A percentile compares a stretch with the other conserved stretches of the same genome.
Evolutionary conservation across 345 rosid species (phyloP).

Genomic region (Jatropha curcas): DNA sequence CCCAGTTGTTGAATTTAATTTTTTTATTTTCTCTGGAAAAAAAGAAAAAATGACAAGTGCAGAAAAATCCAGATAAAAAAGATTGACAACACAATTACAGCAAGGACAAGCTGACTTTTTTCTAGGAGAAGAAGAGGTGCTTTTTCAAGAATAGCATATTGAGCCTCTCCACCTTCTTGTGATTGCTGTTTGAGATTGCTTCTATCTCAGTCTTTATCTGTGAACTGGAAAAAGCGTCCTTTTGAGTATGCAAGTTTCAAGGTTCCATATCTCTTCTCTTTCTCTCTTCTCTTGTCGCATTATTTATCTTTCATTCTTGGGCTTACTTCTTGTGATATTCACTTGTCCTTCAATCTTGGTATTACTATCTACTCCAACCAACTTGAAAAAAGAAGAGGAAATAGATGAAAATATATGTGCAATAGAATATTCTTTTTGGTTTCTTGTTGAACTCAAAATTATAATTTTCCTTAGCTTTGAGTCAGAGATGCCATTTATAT

Average conservation of each 20-base stretch:
- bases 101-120: slow-evolving; percentile 51
- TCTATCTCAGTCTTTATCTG: slow-evolving; percentile 37
- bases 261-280: slow-evolving; percentile 22
- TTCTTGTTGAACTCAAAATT: background rate
- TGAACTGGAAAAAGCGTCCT: slow-evolving; percentile 45
- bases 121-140: slow-evolving; percentile 48
- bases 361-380: background rate
- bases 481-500: background rate
- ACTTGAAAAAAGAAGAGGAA: background rate
- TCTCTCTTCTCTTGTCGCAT: too few species aligned
- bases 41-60: slow-evolving; percentile 40
- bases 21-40: background rate
- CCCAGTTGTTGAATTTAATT: background rate
- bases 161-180: slow-evolving; percentile 47
- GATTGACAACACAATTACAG: slow-evolving; percentile 39
- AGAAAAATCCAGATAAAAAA: slow-evolving; percentile 50
- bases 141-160: slow-evolving; percentile 51
- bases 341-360: too few species aligned
- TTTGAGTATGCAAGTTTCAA: slow-evolving; percentile 43
- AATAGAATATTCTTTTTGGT: slow-evolving; percentile 1
- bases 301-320: background rate
- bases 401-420: background rate
- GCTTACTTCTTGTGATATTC: too few species aligned
- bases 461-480: background rate
- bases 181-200: slow-evolving; percentile 49